Base-by-base conservation (phyloP, 768 basidiomycete genomes). In the Boletus vermiculosoides region DNA sequence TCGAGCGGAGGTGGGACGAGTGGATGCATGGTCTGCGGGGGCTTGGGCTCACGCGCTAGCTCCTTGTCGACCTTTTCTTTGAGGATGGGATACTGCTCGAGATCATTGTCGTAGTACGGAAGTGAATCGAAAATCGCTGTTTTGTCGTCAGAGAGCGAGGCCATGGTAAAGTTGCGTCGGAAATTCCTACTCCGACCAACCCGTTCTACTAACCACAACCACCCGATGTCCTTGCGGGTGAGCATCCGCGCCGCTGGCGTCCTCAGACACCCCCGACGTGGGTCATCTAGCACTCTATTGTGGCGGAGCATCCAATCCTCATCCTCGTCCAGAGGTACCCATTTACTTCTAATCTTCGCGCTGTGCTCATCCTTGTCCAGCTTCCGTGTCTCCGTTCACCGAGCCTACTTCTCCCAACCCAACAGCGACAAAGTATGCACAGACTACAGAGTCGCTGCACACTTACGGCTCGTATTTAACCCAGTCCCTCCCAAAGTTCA, bases 101-200 rank as follows among this genome's bases (percentile, higher is more conserved):
- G 80, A 70, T 97, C 93, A 69, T 94, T 91, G 76, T 98, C 94
- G 67, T 92, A 94, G 75, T 97, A 98, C 18, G 94, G 94, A 60
- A 97, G 79, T 25, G 93, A 90, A 73, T 97, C 94, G 63, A 93
- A 83, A 37, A 88, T 77, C 25, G 45, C 44, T 20, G 62, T 61
- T 39, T 50, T 57, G 37, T 62, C 40, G 59, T 54, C 45, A 28
- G 42, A 52, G 54, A 54, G 37, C 45, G 44, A 52, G 49, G 65
- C 55, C 76, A 76, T 77, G 50, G 52, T 61, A 56, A 59, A 63
- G 36, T 45, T 42, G 47, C 37, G 22, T 52, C 50, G 7, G n/a
- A 46, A 71, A 52, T 69, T 67, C 63, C 57, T 53, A 70, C 70
- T 67, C 70, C 69, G 65, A 65, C 69, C 52, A 16, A 49, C 37